Percentiles rank a stretch among this genome's conserved stretches.
Evolutionary conservation across 108 stramenopile genomes (phyloP).

Genomic region (Ochromonas danica): DNA sequence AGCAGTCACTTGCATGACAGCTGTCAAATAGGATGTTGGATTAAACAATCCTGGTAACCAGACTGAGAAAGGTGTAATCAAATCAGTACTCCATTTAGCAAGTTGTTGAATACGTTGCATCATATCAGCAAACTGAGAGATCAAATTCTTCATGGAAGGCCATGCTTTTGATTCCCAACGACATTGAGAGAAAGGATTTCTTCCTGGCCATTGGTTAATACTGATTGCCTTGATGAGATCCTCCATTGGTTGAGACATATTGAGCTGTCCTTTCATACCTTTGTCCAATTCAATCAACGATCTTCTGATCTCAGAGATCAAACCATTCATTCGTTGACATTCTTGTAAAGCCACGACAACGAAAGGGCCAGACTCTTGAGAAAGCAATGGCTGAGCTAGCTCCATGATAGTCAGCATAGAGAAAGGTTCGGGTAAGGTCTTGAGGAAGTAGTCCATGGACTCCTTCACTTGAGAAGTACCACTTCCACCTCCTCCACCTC

Average conservation of each 20-base stretch:
- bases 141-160: constrained; percentile 66
- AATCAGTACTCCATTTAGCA: constrained; percentile 57
- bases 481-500: constrained; percentile 47
- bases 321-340: constrained; percentile 69
- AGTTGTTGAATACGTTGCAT: constrained; percentile 64
- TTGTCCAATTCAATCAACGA: constrained; percentile 72
- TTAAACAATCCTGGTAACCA: constrained; percentile 78
- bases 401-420: constrained; percentile 61
- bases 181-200: constrained; percentile 63
- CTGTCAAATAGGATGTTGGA: constrained; percentile 70
- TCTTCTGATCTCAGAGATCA: constrained; percentile 62
- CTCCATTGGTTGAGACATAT: constrained; percentile 72
- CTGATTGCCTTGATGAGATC: constrained; percentile 61
- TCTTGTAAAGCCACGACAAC: constrained; percentile 74
- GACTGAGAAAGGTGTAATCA: constrained; percentile 63
- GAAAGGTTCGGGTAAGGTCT: constrained; percentile 65
- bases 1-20: constrained; percentile 72
- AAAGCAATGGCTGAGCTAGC: constrained; percentile 62
- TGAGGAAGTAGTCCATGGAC: constrained; percentile 54
- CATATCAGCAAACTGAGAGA: constrained; percentile 66
- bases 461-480: constrained; percentile 44
- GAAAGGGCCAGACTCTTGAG: constrained; percentile 63
- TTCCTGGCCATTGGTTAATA: constrained; percentile 68
- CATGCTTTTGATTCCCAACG: constrained; percentile 62
- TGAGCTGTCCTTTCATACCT: constrained; percentile 72